Evolutionary conservation across 2,329 filamentous ascomycete species (phyloP), one percentile per base, ranked within the genome.

Genomic region (Hypoxylon sp.): DNA sequence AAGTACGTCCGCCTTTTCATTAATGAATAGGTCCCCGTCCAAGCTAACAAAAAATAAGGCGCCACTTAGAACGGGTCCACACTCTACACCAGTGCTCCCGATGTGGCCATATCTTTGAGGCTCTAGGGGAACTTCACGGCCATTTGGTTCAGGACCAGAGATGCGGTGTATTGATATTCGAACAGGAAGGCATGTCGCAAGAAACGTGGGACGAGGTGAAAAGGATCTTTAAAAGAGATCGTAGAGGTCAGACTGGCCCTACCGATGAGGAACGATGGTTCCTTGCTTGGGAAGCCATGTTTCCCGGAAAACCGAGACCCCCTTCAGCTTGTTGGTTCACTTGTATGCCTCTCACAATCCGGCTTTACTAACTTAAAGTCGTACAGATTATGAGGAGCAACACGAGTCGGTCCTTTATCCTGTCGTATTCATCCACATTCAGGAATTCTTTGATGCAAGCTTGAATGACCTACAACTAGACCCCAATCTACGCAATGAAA

Each of bases 201-300:
- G 32, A 49, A 48, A 36, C 3, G n/a, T 62, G 59, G 58, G 46
- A 62, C 19, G 43, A 19, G 5, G 48, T 66, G 34, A 53, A 53
- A 13, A 17, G n/a, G 10, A 34, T 50, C 34, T 56, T 58, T 25
- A 60, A 52, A 21, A 58, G 17, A 34, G 48, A 6, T n/a, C 57
- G 57, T 6, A 51, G 49, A 38, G 30, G 38, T 5, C 38, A 50
- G 7, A 25, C 23, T 50, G 50, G 58, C 2, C 36, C 38, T 23
- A 45, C 57, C 14, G 63, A 62, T 32, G 59, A 50, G 21, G 59
- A 63, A 14, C 43, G 55, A 34, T 67, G 59, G 63, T 58, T 66
- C 17, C 52, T 32, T 30, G 48, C 41, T 23, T 66, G 58, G 53
- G 63, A 62, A 25, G 25, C 14, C 2, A n/a, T 65, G 13, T 65